A percentile compares a stretch with the other conserved stretches of the same genome.
These are phyloP conservation scores for Apiotrichum brassicae DNA, from an alignment of 1,284 basidiomycete genomes.

Conservation along the genomic window DNA sequence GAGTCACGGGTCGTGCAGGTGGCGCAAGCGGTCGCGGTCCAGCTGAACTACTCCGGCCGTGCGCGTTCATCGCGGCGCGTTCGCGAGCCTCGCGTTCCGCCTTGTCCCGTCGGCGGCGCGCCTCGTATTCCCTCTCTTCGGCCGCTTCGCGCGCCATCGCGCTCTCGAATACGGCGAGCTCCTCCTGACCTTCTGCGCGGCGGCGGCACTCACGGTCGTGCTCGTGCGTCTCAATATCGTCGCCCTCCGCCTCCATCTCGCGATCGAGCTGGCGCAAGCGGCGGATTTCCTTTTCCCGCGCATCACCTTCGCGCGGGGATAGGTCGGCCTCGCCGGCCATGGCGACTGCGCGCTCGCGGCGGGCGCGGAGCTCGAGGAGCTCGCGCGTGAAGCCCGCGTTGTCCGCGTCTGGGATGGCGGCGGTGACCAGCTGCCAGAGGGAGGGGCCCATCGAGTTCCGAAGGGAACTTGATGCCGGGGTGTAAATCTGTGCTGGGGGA, in stretches of 20 bases:
- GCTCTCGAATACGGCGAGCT: background rate
- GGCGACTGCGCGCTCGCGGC: background rate
- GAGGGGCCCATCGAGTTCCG: constrained; percentile 14
- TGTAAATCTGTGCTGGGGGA: background rate
- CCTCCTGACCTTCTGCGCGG: background rate
- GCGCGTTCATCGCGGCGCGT: background rate
- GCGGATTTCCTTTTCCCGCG: background rate
- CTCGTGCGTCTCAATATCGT: background rate
- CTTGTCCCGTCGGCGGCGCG: background rate
- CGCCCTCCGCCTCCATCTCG: background rate
- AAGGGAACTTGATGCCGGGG: background rate
- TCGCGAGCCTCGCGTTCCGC: background rate
- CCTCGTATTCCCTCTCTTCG: background rate
- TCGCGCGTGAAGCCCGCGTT: constrained; percentile 1
- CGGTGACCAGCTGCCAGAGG: constrained; percentile 15
- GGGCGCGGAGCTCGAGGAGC: background rate
- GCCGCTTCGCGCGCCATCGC: background rate
- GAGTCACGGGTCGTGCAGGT: too few relatives aligned
- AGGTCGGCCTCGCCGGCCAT: background rate
- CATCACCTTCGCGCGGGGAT: background rate
- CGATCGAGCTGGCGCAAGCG: background rate
- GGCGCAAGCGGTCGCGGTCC: background rate
- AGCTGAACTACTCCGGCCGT: background rate
- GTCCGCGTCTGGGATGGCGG: constrained; percentile 12
- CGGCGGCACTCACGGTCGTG: background rate